Base-by-base conservation (phyloP, 1,139 yeast species). In the Pichia sp. region DNA sequence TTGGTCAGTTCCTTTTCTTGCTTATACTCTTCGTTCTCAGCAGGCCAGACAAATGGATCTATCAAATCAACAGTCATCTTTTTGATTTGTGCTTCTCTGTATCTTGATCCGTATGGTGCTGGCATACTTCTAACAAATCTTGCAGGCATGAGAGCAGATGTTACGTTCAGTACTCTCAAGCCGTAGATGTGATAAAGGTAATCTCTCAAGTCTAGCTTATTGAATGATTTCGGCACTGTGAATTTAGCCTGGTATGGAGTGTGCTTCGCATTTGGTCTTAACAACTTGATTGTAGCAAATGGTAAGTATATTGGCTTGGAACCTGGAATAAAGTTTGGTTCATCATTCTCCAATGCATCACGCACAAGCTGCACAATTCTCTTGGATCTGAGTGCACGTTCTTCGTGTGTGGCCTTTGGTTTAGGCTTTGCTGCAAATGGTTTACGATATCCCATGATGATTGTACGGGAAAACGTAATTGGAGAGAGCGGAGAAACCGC, bases 181-280 rank as follows among this genome's bases (percentile, higher is more conserved):
- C 94, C 94, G 54, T 88, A 88, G 5, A 88, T 68, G 53, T 87
- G 77, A 74, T 80, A 88, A 47, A 88, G 67, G 55, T 88, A 88
- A 63, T 88, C 97, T 59, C 96, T 72, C 49, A 88, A 69, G 56
- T 87, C 96, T 64, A 87, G 67, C 60, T 86, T 86, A 64, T 88
- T 88, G 69, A 87, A 86, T 42, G 84, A 75, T 55, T 85, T 77
- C 18, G 97, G 96, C 22, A 88, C 96, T 48, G 84, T 74, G 57
- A 88, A 88, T 60, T 86, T 87, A 34, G 96, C 96, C 60, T 87
- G 96, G 62, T 80, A 86, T 35, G 97, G 97, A 1, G 96, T 84
- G 60, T 85, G 94, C 56, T 85, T 85, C 17, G 97, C 96, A 53
- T 83, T 83, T 32, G 96, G 94, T 55, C 94, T 72, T 46, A 88